phyloP scores from a whole-genome alignment of 768 basidiomycete species.

The Mycena venus region DNA sequence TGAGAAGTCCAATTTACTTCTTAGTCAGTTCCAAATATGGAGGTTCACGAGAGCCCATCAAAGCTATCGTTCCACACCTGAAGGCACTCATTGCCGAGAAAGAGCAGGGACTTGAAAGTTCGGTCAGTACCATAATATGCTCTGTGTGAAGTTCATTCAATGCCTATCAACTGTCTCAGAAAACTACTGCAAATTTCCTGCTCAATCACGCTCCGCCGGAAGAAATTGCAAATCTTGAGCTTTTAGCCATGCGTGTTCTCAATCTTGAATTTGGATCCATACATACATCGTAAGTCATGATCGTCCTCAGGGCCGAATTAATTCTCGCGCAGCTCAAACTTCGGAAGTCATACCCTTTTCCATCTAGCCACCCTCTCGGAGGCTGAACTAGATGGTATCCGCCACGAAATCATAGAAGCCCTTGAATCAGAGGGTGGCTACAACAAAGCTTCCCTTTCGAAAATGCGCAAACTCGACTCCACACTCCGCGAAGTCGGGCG shows the following conservation, averaged over 20 bases:
- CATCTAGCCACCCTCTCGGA: neutral
- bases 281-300: neutral
- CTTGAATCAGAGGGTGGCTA: neutral
- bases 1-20: neutral
- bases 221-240: neutral
- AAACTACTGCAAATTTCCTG: neutral
- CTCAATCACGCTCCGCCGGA: neutral
- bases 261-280: neutral
- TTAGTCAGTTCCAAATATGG: neutral
- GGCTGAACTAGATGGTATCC: neutral
- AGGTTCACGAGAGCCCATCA: neutral
- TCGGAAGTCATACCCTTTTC: neutral
- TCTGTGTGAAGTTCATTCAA: neutral
- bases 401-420: neutral
- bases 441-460: neutral
- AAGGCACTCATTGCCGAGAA: neutral
- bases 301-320: neutral
- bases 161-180: neutral
- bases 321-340: neutral
- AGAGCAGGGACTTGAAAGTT: neutral
- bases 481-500: neutral
- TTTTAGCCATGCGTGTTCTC: neutral
- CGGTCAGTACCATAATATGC: neutral
- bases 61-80: neutral
- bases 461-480: neutral